phyloP scores from a whole-genome alignment of 768 basidiomycete genomes.

The Suillus subaureus region DNA sequence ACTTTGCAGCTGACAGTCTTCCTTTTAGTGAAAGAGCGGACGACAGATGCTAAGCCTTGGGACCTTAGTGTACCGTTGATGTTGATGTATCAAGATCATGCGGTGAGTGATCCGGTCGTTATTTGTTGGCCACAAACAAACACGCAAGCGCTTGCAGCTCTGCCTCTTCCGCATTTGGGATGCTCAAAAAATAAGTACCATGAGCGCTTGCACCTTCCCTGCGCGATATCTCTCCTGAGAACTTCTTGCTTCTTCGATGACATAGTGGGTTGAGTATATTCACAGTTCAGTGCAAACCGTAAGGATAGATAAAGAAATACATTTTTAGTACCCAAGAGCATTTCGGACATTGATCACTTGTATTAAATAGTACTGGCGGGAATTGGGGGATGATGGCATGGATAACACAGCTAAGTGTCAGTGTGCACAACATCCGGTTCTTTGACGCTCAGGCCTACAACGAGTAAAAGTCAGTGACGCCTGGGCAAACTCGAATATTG shows the following conservation, averaged over 20 bases:
- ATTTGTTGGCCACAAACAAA: slow-evolving; percentile 27
- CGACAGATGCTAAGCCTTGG: too few species aligned
- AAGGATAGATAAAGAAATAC: not conserved
- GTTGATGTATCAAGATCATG: slow-evolving; percentile 14
- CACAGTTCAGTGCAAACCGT: not conserved
- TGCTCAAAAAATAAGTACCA: slow-evolving; percentile 28
- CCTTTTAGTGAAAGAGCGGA: too few species aligned
- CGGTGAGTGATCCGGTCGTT: slow-evolving; percentile 21
- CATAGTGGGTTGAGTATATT: not conserved
- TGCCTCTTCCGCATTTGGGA: slow-evolving; percentile 19
- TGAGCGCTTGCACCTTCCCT: slow-evolving; percentile 26
- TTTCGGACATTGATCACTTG: not conserved
- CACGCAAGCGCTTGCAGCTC: slow-evolving; percentile 20
- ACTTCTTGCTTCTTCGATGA: not conserved
- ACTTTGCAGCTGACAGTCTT: slow-evolving; percentile 11
- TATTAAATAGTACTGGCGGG: not conserved
- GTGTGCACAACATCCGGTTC: slow-evolving; percentile 61
- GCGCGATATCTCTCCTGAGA: not conserved
- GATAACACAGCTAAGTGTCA: slow-evolving; percentile 25
- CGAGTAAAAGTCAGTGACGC: not conserved
- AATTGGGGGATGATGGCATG: too few species aligned
- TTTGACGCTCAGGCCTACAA: slow-evolving; percentile 55
- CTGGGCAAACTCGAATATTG: slow-evolving; percentile 15
- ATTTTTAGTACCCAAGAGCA: not conserved
- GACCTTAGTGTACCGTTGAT: not conserved